Evolutionary conservation across 1,284 basidiomycete species (phyloP), one percentile per base, ranked within the genome.

Genomic region (Leccinum holopus): DNA sequence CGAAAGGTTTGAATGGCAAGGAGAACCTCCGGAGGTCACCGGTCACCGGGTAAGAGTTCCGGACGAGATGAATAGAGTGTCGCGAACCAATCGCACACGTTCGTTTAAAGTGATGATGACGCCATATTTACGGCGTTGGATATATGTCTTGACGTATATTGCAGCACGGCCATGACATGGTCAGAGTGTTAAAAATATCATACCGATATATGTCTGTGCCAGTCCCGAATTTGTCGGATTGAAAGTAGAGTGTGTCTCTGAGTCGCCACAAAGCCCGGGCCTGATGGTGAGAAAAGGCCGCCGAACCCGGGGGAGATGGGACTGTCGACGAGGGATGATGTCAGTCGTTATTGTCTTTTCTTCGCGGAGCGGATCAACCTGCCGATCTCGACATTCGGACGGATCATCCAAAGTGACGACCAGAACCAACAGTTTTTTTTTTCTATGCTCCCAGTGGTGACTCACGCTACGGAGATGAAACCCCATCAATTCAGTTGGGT

Each of bases 391-490:
- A 14, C 44, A 47, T 47, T 11, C 66, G 68, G 64, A 63, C 68
- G 68, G 68, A 70, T 63, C 53, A 66, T 66, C 57, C 28, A 25
- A 10, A 14, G 54, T 58, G 44, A 44, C 16, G 41, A 44, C 25
- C 41, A 9, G n/a, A 9, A n/a, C 41, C 14, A 33, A 32, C 5
- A 56, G 16, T n/a, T 44, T 44, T 44, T 41, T 25, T 37, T 60
- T 52, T 35, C 59, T 61, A 32, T 3, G 52, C 14, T 55, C 10
- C n/a, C 41, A 7, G 30, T 33, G 16, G 35, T 55, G 37, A 37
- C 62, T 39, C 54, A 53, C 55, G 28, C 35, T 53, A 41, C 67
- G 67, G 67, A 68, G 59, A 68, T 68, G 67, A 68, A 69, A n/a
- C 2, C 1, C 65, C 57, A 68, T 59, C 41, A 32, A 64, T 53